Percentiles rank a stretch among this genome's conserved stretches.
Conservation (phyloP, 257 asterid species). For the Scutellaria baicalensis region DNA sequence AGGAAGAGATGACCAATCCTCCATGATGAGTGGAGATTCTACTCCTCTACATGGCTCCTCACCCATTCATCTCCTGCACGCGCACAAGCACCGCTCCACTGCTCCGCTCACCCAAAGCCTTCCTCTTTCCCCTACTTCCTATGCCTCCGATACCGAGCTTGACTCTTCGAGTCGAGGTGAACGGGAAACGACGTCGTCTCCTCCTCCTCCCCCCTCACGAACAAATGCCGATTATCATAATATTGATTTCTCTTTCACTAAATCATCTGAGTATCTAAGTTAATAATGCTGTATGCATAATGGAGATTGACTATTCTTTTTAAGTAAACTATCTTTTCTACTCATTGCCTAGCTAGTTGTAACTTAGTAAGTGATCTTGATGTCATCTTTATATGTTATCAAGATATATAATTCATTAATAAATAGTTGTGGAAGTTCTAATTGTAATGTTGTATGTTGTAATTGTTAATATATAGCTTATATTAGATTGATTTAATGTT, state of each 20-base stretch:
- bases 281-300: too few species aligned
- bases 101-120: slow-evolving; percentile 22
- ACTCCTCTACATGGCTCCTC: slow-evolving; percentile 33
- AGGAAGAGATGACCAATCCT: slow-evolving; percentile 2
- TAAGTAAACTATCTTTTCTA: background rate
- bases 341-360: background rate
- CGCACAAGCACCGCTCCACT: slow-evolving; percentile 23
- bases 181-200: background rate
- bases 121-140: slow-evolving; percentile 24
- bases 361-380: too few species aligned
- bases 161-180: slow-evolving; percentile 15
- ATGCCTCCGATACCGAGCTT: slow-evolving; percentile 36
- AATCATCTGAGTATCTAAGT: background rate
- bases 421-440: too few species aligned
- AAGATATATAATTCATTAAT: too few species aligned
- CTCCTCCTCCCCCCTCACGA: background rate
- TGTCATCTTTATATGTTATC: too few species aligned
- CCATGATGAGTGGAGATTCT: slow-evolving; percentile 23
- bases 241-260: slow-evolving; percentile 27
- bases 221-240: slow-evolving; percentile 12
- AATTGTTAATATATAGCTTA: too few species aligned
- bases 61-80: slow-evolving; percentile 52
- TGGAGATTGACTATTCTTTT: background rate
- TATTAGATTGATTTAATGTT: too few species aligned
- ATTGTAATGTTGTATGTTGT: too few species aligned